Evolutionary conservation across 108 stramenopile species (phyloP).

Genomic region (Hondaea fermentalgiana): DNA sequence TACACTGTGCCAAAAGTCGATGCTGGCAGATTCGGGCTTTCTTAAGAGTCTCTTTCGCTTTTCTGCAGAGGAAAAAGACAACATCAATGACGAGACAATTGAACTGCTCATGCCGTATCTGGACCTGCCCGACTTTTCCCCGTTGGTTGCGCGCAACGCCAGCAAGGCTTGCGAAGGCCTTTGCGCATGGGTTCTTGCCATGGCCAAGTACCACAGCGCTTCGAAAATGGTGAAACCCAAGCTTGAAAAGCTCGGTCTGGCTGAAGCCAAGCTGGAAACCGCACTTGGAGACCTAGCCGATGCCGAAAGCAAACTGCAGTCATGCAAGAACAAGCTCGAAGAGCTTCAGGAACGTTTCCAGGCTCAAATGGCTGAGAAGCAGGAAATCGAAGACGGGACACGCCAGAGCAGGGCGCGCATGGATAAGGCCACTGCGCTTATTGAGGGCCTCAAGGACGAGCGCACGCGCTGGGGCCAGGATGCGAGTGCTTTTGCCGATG

Average conservation of each 20-base stretch:
- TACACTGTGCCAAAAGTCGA: slow-evolving; percentile 37
- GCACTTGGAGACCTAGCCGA: slow-evolving; percentile 32
- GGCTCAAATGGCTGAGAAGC: slow-evolving; percentile 38
- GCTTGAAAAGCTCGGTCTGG: slow-evolving; percentile 42
- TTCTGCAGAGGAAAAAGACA: slow-evolving; percentile 47
- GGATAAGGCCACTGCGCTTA: slow-evolving; percentile 43
- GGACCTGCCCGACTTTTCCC: slow-evolving; percentile 43
- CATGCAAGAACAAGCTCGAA: slow-evolving; percentile 24
- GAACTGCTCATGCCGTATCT: slow-evolving; percentile 53
- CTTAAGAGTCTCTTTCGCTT: slow-evolving; percentile 48
- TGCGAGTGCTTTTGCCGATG: slow-evolving; percentile 26
- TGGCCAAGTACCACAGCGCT: slow-evolving; percentile 56
- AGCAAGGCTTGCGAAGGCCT: slow-evolving; percentile 31
- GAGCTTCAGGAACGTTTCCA: slow-evolving; percentile 37
- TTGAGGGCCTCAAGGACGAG: slow-evolving; percentile 40
- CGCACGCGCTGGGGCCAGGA: slow-evolving; percentile 40
- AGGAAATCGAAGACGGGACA: slow-evolving; percentile 36
- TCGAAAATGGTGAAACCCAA: slow-evolving; percentile 54
- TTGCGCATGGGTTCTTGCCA: slow-evolving; percentile 47
- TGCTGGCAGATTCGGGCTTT: slow-evolving; percentile 50
- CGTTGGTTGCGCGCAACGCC: slow-evolving; percentile 46
- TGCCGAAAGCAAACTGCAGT: slow-evolving; percentile 33
- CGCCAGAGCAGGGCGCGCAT: slow-evolving; percentile 12
- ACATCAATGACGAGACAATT: slow-evolving; percentile 56
- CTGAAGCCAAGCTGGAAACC: slow-evolving; percentile 36